These are phyloP conservation scores for Stemphylium vesicarium DNA, from an alignment of 2,329 filamentous ascomycete genomes.

Conservation along the genomic window DNA sequence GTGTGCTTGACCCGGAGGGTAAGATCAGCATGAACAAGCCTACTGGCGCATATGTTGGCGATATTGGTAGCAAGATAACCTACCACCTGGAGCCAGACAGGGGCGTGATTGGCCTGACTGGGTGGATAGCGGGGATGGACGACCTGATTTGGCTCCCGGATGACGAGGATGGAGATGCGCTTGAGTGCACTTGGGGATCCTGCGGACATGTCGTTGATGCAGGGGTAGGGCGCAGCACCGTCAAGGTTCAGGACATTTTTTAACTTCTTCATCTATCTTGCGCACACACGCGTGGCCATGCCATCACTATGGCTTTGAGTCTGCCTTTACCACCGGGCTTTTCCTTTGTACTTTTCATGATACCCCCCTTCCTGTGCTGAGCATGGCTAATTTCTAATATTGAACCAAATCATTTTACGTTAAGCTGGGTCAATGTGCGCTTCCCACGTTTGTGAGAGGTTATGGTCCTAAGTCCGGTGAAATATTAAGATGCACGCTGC, in stretches of 20 bases:
- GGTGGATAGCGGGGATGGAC: slow-evolving; percentile 36
- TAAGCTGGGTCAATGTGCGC: too few species aligned
- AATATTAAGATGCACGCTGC: too few species aligned
- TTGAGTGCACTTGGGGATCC: slow-evolving; percentile 7
- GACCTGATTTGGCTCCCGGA: slow-evolving; percentile 31
- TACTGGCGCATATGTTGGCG: slow-evolving; percentile 68
- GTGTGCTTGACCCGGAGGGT: slow-evolving; percentile 59
- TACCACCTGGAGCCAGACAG: slow-evolving; percentile 67
- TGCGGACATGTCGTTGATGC: slow-evolving; percentile 28
- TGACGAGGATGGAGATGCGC: neutral
- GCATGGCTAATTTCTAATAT: neutral
- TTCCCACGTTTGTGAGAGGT: too few species aligned
- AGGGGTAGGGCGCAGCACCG: slow-evolving; percentile 11
- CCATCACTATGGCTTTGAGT: neutral
- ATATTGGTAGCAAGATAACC: slow-evolving; percentile 62
- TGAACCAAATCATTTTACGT: too few species aligned
- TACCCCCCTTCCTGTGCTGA: neutral
- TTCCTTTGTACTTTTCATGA: neutral
- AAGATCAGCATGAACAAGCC: slow-evolving; percentile 59
- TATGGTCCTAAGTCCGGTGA: too few species aligned
- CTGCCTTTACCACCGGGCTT: neutral
- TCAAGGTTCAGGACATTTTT: slow-evolving; percentile 28
- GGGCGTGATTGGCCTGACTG: slow-evolving; percentile 16
- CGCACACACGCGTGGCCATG: neutral
- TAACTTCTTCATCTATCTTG: slow-evolving; percentile 1